Percentiles rank a stretch among this genome's conserved stretches.
phyloP scores from a whole-genome alignment of 1,139 yeast genomes.

The Eremothecium cymbalariae region DNA sequence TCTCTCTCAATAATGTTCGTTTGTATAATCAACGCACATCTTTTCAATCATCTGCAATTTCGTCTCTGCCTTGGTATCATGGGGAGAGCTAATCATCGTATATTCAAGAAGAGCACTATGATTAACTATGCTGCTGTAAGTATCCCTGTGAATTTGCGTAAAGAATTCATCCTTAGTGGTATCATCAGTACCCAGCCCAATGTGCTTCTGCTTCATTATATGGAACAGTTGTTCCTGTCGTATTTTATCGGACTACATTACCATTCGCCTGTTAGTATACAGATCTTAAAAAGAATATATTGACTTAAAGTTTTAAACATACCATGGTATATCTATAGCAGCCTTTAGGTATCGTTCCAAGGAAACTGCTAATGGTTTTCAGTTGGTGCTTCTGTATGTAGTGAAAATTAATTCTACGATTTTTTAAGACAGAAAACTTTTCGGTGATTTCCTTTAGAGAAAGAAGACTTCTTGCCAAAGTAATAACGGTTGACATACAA shows the following conservation, averaged over 20 bases:
- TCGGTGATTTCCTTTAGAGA: too few relatives aligned
- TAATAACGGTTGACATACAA: too few relatives aligned
- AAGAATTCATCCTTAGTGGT: constrained; percentile 28
- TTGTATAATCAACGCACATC: constrained; percentile 13
- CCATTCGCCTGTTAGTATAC: constrained; percentile 8
- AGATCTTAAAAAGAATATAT: background rate
- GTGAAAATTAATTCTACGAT: too few relatives aligned
- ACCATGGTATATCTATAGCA: constrained; percentile 6
- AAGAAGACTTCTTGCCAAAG: too few relatives aligned
- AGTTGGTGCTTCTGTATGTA: too few relatives aligned
- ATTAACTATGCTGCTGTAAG: constrained; percentile 60
- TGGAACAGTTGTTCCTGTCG: constrained; percentile 24
- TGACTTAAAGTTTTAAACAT: background rate
- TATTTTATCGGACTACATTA: constrained; percentile 27
- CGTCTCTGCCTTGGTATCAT: constrained; percentile 20
- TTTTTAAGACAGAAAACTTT: too few relatives aligned
- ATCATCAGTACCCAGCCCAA: constrained; percentile 27
- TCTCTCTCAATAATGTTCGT: constrained; percentile 2
- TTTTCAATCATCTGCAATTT: constrained; percentile 23
- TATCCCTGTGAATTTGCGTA: constrained; percentile 61
- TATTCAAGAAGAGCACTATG: constrained; percentile 63
- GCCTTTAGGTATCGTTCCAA: too few relatives aligned
- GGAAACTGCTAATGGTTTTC: too few relatives aligned
- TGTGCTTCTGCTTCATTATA: constrained; percentile 25
- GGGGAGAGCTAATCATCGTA: constrained; percentile 51